A percentile compares a stretch with the other conserved stretches of the same genome.
phyloP scores from a whole-genome alignment of 176 grass and related monocot species.

The Lolium multiflorum region DNA sequence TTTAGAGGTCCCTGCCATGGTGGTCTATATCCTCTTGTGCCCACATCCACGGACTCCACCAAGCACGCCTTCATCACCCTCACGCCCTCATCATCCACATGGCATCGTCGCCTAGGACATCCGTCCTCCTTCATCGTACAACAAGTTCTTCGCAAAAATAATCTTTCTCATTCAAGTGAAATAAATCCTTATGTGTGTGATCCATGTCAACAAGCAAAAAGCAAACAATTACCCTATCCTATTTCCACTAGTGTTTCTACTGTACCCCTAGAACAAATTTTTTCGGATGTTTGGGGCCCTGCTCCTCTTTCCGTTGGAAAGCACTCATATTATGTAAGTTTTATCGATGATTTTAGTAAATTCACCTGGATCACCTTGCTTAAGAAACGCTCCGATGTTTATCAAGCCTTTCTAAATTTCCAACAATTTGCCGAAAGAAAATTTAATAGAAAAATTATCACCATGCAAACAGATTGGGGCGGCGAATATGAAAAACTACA shows the following conservation, averaged over 20 bases:
- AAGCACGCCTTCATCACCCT: neutral
- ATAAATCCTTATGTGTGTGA: neutral
- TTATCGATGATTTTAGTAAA: neutral
- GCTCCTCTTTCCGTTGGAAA: neutral
- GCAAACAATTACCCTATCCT: neutral
- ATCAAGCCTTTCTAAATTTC: neutral
- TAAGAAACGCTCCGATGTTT: neutral
- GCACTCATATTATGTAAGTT: neutral
- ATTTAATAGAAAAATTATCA: neutral
- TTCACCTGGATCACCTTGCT: neutral
- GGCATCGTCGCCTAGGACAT: neutral
- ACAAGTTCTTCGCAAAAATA: neutral
- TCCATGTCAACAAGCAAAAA: neutral
- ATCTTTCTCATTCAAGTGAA: neutral
- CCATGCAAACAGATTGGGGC: neutral
- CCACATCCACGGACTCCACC: neutral
- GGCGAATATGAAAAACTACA: neutral
- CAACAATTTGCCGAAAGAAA: neutral
- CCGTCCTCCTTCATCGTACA: neutral
- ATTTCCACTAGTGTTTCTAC: neutral
- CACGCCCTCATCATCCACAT: neutral
- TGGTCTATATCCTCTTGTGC: neutral
- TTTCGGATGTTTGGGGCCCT: neutral
- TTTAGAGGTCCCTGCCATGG: neutral
- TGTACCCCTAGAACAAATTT: neutral